Evolutionary conservation across 345 rosid species (phyloP).

Genomic region (Sapria himalayana): DNA sequence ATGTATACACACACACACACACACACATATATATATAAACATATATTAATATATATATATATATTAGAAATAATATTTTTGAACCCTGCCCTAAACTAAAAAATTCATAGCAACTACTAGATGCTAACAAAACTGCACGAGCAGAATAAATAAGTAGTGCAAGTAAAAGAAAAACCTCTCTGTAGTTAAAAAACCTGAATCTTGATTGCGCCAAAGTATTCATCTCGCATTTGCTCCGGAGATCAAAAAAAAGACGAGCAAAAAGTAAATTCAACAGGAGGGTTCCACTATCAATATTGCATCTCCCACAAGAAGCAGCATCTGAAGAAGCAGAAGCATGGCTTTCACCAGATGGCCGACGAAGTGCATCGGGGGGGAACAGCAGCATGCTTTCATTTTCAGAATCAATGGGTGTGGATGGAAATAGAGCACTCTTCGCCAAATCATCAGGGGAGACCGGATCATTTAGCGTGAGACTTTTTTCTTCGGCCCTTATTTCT

Average conservation of each 20-base stretch:
- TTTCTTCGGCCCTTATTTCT: constrained; percentile 33
- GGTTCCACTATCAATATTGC: constrained; percentile 54
- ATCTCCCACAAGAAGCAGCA: constrained; percentile 38
- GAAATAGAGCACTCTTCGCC: constrained; percentile 14
- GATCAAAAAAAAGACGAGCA: constrained; percentile 76
- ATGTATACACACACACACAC: no score
- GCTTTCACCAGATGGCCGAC: constrained; percentile 27
- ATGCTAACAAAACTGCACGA: no score
- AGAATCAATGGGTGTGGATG: constrained; percentile 14
- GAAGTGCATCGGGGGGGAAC: constrained; percentile 15
- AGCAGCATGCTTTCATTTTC: constrained; percentile 23
- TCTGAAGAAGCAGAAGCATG: constrained; percentile 36
- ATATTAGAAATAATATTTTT: no score
- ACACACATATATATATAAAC: no score
- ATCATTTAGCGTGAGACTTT: constrained; percentile 24
- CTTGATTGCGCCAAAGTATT: constrained; percentile 27
- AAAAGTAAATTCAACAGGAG: constrained; percentile 74
- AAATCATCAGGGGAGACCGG: constrained; percentile 16
- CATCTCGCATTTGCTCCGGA: constrained; percentile 24
- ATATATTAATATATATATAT: no score
- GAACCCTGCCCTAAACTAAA: no score
- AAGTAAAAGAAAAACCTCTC: no score
- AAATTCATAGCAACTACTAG: no score
- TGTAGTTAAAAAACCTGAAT: constrained; percentile 42
- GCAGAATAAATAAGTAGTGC: no score